phyloP scores from a whole-genome alignment of 768 basidiomycete genomes.

The Cytidiella melzeri region DNA sequence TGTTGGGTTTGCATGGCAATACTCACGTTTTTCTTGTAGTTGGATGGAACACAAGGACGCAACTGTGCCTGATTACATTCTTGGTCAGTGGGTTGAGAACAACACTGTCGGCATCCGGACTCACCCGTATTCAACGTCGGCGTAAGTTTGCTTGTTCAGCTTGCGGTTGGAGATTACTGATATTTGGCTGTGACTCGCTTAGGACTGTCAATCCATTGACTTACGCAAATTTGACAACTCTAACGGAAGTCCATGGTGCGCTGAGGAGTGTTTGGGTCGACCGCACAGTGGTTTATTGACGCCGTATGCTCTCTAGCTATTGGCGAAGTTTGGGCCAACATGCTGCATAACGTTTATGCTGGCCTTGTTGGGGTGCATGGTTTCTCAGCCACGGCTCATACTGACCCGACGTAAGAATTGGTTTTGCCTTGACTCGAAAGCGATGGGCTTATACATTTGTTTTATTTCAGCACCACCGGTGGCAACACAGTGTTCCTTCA shows the following conservation, averaged over 20 bases:
- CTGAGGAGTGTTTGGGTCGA: background rate
- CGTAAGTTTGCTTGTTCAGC: slow-evolving; percentile 23
- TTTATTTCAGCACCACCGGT: slow-evolving; percentile 20
- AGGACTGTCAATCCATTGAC: slow-evolving; percentile 35
- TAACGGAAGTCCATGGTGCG: slow-evolving; percentile 42
- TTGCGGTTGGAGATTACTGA: no score
- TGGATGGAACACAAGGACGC: slow-evolving; percentile 36
- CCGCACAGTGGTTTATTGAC: background rate
- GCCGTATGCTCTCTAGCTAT: slow-evolving; percentile 25
- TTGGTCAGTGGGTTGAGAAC: slow-evolving; percentile 51
- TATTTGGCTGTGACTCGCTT: no score
- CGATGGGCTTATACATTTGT: background rate
- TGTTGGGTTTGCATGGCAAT: background rate
- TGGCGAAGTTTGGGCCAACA: slow-evolving; percentile 52
- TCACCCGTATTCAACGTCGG: slow-evolving; percentile 53
- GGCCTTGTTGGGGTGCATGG: slow-evolving; percentile 23
- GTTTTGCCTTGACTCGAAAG: background rate
- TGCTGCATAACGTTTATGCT: slow-evolving; percentile 31
- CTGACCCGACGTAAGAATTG: slow-evolving; percentile 28
- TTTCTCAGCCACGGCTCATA: slow-evolving; percentile 29
- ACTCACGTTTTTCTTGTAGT: slow-evolving; percentile 14
- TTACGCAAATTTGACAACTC: slow-evolving; percentile 33
- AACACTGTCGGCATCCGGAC: slow-evolving; percentile 46
- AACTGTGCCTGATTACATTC: slow-evolving; percentile 28
- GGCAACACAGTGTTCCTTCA: slow-evolving; percentile 51